Conservation (phyloP, 2,329 filamentous ascomycete genomes). For the Ceratocystis cubensis region DNA sequence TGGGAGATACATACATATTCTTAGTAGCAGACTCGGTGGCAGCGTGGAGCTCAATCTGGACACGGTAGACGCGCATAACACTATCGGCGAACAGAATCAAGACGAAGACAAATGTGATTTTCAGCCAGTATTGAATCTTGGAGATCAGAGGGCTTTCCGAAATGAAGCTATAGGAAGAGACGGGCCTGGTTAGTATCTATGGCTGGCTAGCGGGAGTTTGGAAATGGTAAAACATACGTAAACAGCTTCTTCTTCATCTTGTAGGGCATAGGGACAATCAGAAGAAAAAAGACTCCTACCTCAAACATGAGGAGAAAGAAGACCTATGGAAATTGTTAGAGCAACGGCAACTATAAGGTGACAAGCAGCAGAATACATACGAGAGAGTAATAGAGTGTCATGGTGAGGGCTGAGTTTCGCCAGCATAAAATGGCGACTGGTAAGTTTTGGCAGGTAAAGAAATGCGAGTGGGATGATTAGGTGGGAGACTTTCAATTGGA, state of each 20-base stretch:
- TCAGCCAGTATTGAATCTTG: conserved; percentile 93
- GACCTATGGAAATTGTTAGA: conserved; percentile 41
- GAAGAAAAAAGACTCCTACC: conserved; percentile 68
- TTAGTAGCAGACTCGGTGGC: conserved; percentile 48
- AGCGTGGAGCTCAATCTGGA: conserved; percentile 73
- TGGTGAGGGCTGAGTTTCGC: conserved; percentile 26
- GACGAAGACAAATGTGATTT: conserved; percentile 99
- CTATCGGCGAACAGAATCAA: conserved; percentile 96
- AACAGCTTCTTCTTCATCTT: conserved; percentile 75
- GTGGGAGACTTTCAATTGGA: neutral
- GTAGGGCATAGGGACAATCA: conserved; percentile 82
- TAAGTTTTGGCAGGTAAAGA: neutral
- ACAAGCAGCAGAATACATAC: conserved; percentile 28
- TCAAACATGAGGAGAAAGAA: conserved; percentile 72
- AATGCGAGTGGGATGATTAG: neutral
- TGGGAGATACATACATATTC: conserved; percentile 30
- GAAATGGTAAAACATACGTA: conserved; percentile 35
- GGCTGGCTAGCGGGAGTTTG: neutral
- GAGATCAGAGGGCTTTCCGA: conserved; percentile 74
- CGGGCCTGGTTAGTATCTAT: conserved; percentile 5
- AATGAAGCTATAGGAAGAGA: conserved; percentile 56
- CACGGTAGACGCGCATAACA: conserved; percentile 88
- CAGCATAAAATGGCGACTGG: neutral
- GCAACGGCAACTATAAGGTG: neutral
- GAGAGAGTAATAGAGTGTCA: conserved; percentile 48